Evolutionary conservation across 1,284 basidiomycete species (phyloP), one percentile per base, ranked within the genome.

Genomic region (Vanrija humicola): DNA sequence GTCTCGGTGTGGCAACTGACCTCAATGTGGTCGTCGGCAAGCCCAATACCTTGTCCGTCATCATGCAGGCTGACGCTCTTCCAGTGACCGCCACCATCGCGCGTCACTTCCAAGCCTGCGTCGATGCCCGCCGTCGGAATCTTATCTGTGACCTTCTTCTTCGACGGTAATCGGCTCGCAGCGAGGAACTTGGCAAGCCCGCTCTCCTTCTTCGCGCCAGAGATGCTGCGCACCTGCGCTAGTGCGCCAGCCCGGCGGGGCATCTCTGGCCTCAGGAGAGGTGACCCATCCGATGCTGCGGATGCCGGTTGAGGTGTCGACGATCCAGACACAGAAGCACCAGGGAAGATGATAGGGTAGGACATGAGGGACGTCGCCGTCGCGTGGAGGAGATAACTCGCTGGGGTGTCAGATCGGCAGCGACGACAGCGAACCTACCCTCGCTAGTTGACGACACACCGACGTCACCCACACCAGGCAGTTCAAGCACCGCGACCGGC

Each of bases 21-120:
- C 55, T 70, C 66, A 14, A 72, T 52, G 12, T 62, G 53, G n/a
- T 59, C 58, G 16, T 61, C 60, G 3, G 47, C 55, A 21, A 65
- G 49, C 1, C 72, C 72, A 1, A 65, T 25, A 5, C 72, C 73
- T 21, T 68, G 57, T 9, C 69, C 69, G 25, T 61, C 49, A 9
- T 55, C 56, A 14, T 61, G 47, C 5, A 75, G 26, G 1, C 29
- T 29, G 2, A 75, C 58, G 10, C 55, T 56, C 2, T 19, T 44
- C 73, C 73, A 75, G 34, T 56, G 52, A 2, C 67, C 68, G 39
- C 66, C 68, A 7, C 70, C 71, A 43, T 72, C 64, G 21, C 70
- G 56, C 47, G 67, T 64, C 3, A 73, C 64, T 48, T 75, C 73
- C 7, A 49, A 50, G 0, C 70, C 69, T 26, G 68, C 67, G 5